These are phyloP conservation scores for Blumeria hordei DNA, from an alignment of 2,329 filamentous ascomycete genomes.

Conservation along the genomic window DNA sequence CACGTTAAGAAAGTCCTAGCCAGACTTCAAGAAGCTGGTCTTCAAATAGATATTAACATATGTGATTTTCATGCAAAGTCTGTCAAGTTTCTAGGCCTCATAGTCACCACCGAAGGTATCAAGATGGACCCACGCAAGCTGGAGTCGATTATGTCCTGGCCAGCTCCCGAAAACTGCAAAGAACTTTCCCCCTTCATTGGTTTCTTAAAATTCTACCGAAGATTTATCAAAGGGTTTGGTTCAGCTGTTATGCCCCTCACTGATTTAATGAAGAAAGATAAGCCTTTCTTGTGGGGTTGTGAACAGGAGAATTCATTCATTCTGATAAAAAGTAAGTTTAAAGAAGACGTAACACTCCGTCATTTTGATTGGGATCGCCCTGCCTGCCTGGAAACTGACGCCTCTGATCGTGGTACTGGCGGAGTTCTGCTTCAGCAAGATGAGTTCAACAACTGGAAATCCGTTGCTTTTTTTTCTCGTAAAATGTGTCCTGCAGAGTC, in stretches of 20 bases:
- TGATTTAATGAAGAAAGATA: background rate
- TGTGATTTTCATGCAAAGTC: background rate
- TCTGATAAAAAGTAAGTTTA: background rate
- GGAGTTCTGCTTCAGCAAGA: background rate
- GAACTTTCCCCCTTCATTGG: background rate
- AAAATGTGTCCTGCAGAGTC: background rate
- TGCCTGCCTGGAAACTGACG: background rate
- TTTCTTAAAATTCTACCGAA: background rate
- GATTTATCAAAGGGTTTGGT: background rate
- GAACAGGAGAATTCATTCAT: background rate
- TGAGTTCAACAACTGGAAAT: background rate
- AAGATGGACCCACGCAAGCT: background rate
- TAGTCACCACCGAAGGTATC: background rate
- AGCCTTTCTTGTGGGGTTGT: background rate
- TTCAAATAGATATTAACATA: background rate
- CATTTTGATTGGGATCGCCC: background rate
- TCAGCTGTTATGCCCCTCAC: background rate
- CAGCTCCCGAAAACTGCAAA: background rate
- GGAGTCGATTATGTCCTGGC: background rate
- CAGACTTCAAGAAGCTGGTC: background rate
- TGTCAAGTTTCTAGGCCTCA: background rate
- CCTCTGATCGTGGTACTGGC: background rate
- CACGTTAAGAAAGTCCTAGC: background rate
- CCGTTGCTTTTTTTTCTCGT: background rate
- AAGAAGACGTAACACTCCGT: background rate